Evolutionary conservation across 2,329 filamentous ascomycete species (phyloP), one percentile per base, ranked within the genome.

Genomic region (Fusarium sp.): DNA sequence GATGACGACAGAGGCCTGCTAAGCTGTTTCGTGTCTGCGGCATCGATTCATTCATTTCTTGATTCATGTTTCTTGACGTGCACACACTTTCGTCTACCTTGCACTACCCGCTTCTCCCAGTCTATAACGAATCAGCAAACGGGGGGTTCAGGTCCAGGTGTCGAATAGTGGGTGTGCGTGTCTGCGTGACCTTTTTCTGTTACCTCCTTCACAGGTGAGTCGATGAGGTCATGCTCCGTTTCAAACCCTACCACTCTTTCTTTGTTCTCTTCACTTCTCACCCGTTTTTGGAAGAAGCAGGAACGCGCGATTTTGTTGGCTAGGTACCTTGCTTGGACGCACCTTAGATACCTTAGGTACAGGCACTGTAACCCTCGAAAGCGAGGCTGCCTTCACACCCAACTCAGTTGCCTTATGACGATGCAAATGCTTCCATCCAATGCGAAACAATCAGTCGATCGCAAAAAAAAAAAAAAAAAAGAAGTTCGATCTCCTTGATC

Each of bases 221-320:
- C 66, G 48, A 61, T 67, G 66, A 73, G 70, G 58, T 73, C 57
- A 73, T 72, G 54, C 45, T 31, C 46, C 42, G 19, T 63, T 52
- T 67, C 46, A 42, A 38, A 27, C 42, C 63, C 66, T 55, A 55
- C 46, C 57, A 25, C 63, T 48, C 46, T 45, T 69, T 69, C 51
- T 45, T 69, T 69, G 51, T 63, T 52, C 33, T 37, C 39, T 33
- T 27, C 51, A 48, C 29, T 31, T 60, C n/a, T 37, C 39, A 23
- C 31, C 42, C 39, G 35, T 35, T 39, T 68, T 55, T 29, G 25
- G 42, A 63, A 35, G 38, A 49, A 54, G 55, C 49, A 46, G 45
- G 19, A 55, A 63, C 66, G 69, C 69, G 37, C 49, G 51, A 70
- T 70, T 72, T 61, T 61, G 56, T 68, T 60, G 42, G 61, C 55